Conservation (phyloP, 163 green algal genomes). For the Volvox carteri region DNA sequence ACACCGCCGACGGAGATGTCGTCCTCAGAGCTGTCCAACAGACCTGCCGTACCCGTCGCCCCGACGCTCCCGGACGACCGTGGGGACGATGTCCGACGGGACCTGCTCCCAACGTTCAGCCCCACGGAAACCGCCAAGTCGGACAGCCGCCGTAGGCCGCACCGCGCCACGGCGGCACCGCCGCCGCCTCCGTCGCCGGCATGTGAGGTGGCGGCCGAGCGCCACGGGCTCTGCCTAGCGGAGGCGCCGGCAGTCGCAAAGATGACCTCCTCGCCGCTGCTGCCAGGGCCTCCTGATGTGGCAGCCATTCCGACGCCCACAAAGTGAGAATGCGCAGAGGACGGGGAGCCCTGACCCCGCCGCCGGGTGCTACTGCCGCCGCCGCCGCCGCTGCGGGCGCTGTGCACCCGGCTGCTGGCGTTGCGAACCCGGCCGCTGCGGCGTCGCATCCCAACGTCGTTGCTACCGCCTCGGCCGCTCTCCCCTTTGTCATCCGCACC, state of each 20-base stretch:
- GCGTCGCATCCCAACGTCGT: neutral
- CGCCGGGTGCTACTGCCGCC: neutral
- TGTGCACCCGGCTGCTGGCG: conserved; percentile 2
- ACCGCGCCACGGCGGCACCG: neutral
- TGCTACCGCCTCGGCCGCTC: neutral
- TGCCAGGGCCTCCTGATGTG: neutral
- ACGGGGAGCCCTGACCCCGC: neutral
- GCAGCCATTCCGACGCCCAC: neutral
- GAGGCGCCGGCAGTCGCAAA: neutral
- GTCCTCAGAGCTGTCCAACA: conserved; percentile 19
- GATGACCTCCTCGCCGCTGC: conserved; percentile 9
- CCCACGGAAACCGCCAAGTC: conserved; percentile 22
- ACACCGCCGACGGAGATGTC: neutral
- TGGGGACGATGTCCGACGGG: neutral
- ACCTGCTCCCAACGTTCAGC: neutral
- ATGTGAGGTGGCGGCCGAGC: neutral
- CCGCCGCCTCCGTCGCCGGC: neutral
- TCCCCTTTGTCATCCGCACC: neutral
- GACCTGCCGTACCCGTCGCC: neutral
- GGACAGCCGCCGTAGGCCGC: conserved; percentile 17
- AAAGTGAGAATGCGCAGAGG: neutral
- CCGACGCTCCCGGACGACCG: conserved; percentile 1
- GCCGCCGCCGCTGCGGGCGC: neutral
- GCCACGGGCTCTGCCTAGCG: neutral
- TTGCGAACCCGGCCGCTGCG: conserved; percentile 9